Evolutionary conservation across 176 grass and related monocot species (phyloP).

Genomic region (Aegilops tauschii): DNA sequence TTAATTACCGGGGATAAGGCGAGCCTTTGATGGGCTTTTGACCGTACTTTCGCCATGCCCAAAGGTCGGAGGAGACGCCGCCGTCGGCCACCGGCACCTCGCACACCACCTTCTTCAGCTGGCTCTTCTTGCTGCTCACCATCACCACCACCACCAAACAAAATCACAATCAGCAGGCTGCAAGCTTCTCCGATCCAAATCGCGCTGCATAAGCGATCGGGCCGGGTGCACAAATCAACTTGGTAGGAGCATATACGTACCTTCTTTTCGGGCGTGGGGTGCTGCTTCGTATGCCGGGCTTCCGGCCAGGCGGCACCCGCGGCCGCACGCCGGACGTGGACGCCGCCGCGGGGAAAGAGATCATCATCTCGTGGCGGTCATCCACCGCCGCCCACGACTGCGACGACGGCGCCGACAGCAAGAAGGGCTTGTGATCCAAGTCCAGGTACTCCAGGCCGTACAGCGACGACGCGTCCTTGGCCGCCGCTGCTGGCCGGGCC

Average conservation of each 20-base stretch:
- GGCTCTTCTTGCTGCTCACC: conserved; percentile 70
- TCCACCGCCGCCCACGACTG: conserved; percentile 10
- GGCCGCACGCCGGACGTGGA: conserved; percentile 26
- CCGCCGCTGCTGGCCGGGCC: neutral
- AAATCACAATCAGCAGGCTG: neutral
- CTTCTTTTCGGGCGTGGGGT: conserved; percentile 44
- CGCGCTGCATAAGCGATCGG: neutral
- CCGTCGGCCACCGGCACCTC: conserved; percentile 75
- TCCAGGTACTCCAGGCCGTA: conserved; percentile 42
- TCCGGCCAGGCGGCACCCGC: conserved; percentile 23
- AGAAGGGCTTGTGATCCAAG: conserved; percentile 33
- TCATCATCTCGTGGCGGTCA: conserved; percentile 39
- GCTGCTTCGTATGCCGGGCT: conserved; percentile 20
- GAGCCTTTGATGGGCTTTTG: conserved; percentile 99
- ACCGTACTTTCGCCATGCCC: conserved; percentile 99
- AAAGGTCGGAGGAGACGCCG: conserved; percentile 66
- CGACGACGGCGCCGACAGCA: neutral
- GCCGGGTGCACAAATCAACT: no score
- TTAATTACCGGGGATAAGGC: conserved; percentile 82
- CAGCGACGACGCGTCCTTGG: conserved; percentile 21
- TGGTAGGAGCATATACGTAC: neutral
- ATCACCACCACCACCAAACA: neutral
- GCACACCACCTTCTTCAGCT: conserved; percentile 81
- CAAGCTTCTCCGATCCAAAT: neutral
- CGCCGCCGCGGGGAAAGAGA: conserved; percentile 34